Conservation (phyloP, 2,329 filamentous ascomycete species). For the Botrytis hyacinthi region DNA sequence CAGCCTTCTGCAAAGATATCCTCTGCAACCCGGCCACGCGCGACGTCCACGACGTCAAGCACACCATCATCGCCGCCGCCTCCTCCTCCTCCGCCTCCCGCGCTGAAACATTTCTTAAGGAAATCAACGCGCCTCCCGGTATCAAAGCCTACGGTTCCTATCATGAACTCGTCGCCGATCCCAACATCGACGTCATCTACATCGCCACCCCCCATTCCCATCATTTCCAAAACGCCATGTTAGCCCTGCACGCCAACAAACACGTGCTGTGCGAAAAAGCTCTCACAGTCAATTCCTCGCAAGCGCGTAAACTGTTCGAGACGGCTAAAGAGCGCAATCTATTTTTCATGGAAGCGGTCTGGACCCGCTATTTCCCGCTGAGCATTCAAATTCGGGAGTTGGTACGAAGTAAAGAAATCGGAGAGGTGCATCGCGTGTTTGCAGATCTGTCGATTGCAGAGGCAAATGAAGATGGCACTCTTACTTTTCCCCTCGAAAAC, state of each 20-base stretch:
- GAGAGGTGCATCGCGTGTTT: slow-evolving; percentile 45
- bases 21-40: slow-evolving; percentile 60
- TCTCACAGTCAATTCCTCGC: slow-evolving; percentile 66
- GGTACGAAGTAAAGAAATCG: slow-evolving; percentile 39
- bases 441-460: slow-evolving; percentile 46
- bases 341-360: slow-evolving; percentile 65
- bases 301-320: slow-evolving; percentile 57
- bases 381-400: slow-evolving; percentile 58
- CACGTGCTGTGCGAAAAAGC: slow-evolving; percentile 71
- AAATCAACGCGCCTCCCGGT: slow-evolving; percentile 52
- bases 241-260: slow-evolving; percentile 64
- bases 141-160: slow-evolving; percentile 66
- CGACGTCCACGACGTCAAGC: slow-evolving; percentile 57
- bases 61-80: slow-evolving; percentile 62
- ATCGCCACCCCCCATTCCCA: slow-evolving; percentile 71
- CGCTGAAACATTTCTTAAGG: slow-evolving; percentile 60
- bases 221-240: slow-evolving; percentile 68
- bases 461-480: slow-evolving; percentile 51
- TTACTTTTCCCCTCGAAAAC: slow-evolving; percentile 45
- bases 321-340: slow-evolving; percentile 60
- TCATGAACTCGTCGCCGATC: slow-evolving; percentile 61
- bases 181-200: slow-evolving; percentile 67
- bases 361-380: slow-evolving; percentile 69
- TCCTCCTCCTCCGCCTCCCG: slow-evolving; percentile 60
- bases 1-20: slow-evolving; percentile 61